Percentiles rank a stretch among this genome's conserved stretches.
phyloP scores from a whole-genome alignment of 495 filamentous ascomycete species.

The Neurospora sp. region DNA sequence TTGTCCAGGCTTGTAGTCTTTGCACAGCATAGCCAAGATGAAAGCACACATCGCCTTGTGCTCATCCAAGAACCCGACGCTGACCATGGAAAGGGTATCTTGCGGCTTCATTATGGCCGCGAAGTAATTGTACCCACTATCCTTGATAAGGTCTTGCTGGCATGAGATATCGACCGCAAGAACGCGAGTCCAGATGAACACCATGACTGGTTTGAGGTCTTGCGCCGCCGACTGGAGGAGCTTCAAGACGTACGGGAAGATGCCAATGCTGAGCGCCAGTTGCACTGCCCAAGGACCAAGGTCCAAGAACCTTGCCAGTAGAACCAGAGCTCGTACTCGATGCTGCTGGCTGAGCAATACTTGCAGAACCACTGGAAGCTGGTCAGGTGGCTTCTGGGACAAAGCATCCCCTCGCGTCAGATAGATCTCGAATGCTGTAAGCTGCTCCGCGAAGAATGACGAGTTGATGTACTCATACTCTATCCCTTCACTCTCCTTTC shows the following conservation, averaged over 20 bases:
- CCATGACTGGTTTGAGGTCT: conserved; percentile 96
- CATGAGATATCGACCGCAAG: conserved; percentile 90
- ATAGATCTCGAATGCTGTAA: conserved; percentile 96
- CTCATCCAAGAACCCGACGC: conserved; percentile 75
- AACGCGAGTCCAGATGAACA: conserved; percentile 98
- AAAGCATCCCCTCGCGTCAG: conserved; percentile 74
- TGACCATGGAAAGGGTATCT: conserved; percentile 71
- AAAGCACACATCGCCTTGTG: conserved; percentile 99
- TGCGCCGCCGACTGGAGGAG: conserved; percentile 88
- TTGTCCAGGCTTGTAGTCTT: conserved; percentile 81
- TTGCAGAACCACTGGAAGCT: conserved; percentile 91
- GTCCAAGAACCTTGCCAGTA: conserved; percentile 89
- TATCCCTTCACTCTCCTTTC: conserved; percentile 57
- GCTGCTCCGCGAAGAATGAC: conserved; percentile 91
- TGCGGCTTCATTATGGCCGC: conserved; percentile 76
- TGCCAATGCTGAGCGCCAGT: conserved; percentile 90
- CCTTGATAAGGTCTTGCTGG: conserved; percentile 86
- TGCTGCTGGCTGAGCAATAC: conserved; percentile 94
- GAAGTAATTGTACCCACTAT: conserved; percentile 96
- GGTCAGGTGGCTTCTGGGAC: conserved; percentile 76
- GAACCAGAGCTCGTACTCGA: conserved; percentile 79
- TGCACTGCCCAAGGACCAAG: conserved; percentile 97
- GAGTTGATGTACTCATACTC: conserved; percentile 90
- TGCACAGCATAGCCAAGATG: conserved; percentile 93
- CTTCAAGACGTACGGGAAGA: conserved; percentile 97